Percentiles rank a stretch among this genome's conserved stretches.
Evolutionary conservation across 306 rosid genomes (phyloP).

Genomic region (Macrotyloma uniflorum): DNA sequence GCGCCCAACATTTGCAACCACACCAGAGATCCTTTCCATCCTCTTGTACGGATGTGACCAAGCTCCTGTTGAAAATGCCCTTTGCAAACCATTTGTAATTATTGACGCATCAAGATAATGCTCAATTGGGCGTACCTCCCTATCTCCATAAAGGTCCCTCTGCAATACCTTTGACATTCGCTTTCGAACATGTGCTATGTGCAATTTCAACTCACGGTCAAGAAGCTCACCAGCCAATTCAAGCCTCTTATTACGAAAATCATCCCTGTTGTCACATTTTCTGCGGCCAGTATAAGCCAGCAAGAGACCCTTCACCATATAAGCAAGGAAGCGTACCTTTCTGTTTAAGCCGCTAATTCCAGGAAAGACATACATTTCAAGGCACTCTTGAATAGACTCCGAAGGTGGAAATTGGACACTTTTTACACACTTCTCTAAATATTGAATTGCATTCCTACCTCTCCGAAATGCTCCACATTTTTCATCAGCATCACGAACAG

Average conservation of each 20-base stretch:
- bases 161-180: conserved; percentile 84
- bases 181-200: conserved; percentile 80
- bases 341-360: conserved; percentile 57
- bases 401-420: conserved; percentile 71
- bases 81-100: conserved; percentile 85
- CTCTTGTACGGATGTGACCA: conserved; percentile 94
- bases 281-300: conserved; percentile 72
- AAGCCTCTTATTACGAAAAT: conserved; percentile 86
- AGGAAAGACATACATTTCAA: conserved; percentile 64
- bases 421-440: conserved; percentile 54
- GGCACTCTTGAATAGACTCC: conserved; percentile 76
- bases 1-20: conserved; percentile 84
- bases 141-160: conserved; percentile 86
- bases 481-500: conserved; percentile 72
- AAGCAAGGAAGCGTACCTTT: conserved; percentile 82
- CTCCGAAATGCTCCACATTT: conserved; percentile 56
- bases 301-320: conserved; percentile 93
- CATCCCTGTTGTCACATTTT: conserved; percentile 85
- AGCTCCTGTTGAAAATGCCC: conserved; percentile 98
- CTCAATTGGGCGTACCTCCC: conserved; percentile 67
- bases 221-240: conserved; percentile 90
- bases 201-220: conserved; percentile 87
- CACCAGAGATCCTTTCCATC: conserved; percentile 91
- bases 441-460: conserved; percentile 47
- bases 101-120: conserved; percentile 91